These are phyloP conservation scores for Aspergillus brasiliensis DNA, from an alignment of 2,329 filamentous ascomycete species.

Conservation along the genomic window DNA sequence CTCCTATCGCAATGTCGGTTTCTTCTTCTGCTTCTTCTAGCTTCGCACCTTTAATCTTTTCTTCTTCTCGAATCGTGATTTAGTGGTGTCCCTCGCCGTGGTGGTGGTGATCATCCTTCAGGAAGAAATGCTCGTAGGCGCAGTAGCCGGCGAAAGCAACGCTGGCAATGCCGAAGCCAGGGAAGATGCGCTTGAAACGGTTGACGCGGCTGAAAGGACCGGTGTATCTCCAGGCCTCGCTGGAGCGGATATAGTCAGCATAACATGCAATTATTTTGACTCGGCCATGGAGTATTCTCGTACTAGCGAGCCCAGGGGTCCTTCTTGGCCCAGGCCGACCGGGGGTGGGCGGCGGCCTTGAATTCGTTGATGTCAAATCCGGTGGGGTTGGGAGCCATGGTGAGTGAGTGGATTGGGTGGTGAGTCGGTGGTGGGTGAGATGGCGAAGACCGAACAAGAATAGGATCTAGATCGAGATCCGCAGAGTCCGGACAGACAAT, in stretches of 20 bases:
- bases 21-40: not conserved
- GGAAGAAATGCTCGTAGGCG: slow-evolving; percentile 83
- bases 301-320: slow-evolving; percentile 68
- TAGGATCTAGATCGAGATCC: slow-evolving; percentile 12
- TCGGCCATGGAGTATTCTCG: slow-evolving; percentile 24
- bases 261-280: not conserved
- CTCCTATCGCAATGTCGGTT: slow-evolving; percentile 18
- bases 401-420: slow-evolving; percentile 25
- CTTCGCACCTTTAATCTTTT: not conserved
- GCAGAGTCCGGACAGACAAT: slow-evolving; percentile 18
- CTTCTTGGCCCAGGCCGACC: slow-evolving; percentile 51
- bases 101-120: slow-evolving; percentile 67
- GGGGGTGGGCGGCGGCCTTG: slow-evolving; percentile 67
- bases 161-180: slow-evolving; percentile 87
- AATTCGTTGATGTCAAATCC: slow-evolving; percentile 88
- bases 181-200: slow-evolving; percentile 83
- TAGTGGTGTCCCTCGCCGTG: slow-evolving; percentile 61
- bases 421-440: not conserved
- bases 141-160: slow-evolving; percentile 91
- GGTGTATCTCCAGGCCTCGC: slow-evolving; percentile 92
- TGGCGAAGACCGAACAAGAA: slow-evolving; percentile 14
- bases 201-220: slow-evolving; percentile 87
- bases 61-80: not conserved
- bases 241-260: slow-evolving; percentile 45
- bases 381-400: slow-evolving; percentile 70